A percentile compares a stretch with the other conserved stretches of the same genome.
These are phyloP conservation scores for Pyrus communis DNA, from an alignment of 306 rosid species.

Conservation along the genomic window DNA sequence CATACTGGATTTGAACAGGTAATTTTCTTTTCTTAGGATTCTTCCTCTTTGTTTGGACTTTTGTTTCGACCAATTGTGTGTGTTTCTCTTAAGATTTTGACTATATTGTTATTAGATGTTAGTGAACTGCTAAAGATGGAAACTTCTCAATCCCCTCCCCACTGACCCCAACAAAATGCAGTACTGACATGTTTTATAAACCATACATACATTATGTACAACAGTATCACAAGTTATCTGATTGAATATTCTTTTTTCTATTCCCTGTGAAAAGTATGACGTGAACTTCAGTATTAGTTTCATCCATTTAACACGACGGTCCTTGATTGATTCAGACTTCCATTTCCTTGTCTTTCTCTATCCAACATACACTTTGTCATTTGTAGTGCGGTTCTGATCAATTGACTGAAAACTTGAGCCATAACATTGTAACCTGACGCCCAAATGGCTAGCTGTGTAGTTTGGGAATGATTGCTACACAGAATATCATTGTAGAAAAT, in stretches of 20 bases:
- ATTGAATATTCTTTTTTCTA: background rate
- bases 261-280: background rate
- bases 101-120: background rate
- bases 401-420: background rate
- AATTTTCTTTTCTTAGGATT: background rate
- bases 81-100: background rate
- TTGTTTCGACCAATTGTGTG: background rate
- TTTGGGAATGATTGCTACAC: background rate
- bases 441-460: background rate
- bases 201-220: background rate
- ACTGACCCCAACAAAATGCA: background rate
- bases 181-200: background rate
- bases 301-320: background rate
- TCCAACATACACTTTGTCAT: background rate
- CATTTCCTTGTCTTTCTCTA: background rate
- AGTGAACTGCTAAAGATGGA: background rate
- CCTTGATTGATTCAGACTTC: background rate
- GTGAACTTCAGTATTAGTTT: background rate
- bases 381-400: background rate
- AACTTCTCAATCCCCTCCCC: background rate
- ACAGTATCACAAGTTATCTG: background rate
- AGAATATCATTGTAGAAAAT: background rate
- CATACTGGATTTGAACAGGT: conserved; percentile 87
- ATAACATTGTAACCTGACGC: background rate
- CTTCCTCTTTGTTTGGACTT: background rate